Base-by-base conservation (phyloP, 139 green algal species). In the Chlorella sp. region DNA sequence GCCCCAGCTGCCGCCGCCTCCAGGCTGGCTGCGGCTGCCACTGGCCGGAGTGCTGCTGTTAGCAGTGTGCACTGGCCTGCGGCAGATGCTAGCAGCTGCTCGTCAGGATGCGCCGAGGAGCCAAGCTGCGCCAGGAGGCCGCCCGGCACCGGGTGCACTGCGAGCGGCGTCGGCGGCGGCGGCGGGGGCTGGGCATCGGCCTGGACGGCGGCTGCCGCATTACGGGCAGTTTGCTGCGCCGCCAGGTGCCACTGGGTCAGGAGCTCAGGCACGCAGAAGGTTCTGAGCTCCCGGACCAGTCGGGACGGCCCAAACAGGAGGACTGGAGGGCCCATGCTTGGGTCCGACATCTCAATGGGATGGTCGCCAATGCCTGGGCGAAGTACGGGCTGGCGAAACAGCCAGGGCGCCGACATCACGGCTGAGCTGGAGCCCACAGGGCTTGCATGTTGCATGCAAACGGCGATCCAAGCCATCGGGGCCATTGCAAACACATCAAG, bases 201-300 rank as follows among this genome's bases (percentile, higher is more conserved):
- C n/a, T n/a, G n/a, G 24, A 26, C 11, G 13, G 43, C 28, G 30
- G 43, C 11, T 26, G 76, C 36, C 32, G 20, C 38, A 56, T 54
- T 16, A 16, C 2, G 0, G 30, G 72, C 28, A 28, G 28, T 3
- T 60, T 36, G 43, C 30, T 13, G 22, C 1, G n/a, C 51, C 22
- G 72, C 41, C 28, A 43, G 28, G 14, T 1, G 2, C 32, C 64
- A 83, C 1, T 65, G 43, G 34, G 58, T 32, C 20, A 77, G n/a
- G 28, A 87, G 43, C 60, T 87, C 83, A 1, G 83, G 73, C 1
- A 87, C 1, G 60, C 60, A 82, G 11, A 87, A 78, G 16, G n/a
- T 14, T 0, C 60, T 60, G 13, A 87, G 60, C 73, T 87, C 83
- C 8, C 83, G 60, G 24, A 65, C 36, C 20, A 83, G 40, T 28